phyloP scores from a whole-genome alignment of 2,329 filamentous ascomycete species.

The Bipolaris cookei region DNA sequence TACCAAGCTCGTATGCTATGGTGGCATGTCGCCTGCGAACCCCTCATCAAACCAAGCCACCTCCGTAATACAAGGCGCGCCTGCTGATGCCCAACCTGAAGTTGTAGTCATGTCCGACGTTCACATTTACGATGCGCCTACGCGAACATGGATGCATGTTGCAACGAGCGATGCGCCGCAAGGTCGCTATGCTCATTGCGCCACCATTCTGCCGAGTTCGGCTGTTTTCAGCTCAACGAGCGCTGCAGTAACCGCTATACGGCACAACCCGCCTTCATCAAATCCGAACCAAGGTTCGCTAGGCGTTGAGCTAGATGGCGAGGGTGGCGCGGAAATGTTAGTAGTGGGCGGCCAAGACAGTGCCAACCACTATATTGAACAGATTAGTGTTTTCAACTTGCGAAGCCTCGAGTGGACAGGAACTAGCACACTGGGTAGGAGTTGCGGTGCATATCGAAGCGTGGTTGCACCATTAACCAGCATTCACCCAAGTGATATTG shows the following conservation, averaged over 20 bases:
- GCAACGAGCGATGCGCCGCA: conserved; percentile 82
- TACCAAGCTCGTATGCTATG: conserved; percentile 96
- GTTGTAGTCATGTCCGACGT: conserved; percentile 98
- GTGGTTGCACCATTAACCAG: conserved; percentile 85
- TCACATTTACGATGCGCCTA: conserved; percentile 88
- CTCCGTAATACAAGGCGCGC: conserved; percentile 44
- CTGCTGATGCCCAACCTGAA: conserved; percentile 74
- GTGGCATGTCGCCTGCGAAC: conserved; percentile 88
- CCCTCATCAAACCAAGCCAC: conserved; percentile 50
- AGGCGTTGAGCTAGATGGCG: conserved; percentile 86
- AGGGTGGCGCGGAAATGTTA: conserved; percentile 94
- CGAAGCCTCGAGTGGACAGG: conserved; percentile 95
- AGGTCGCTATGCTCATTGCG: conserved; percentile 95
- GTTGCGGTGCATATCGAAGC: conserved; percentile 94
- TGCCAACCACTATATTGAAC: conserved; percentile 98
- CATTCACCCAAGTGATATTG: conserved; percentile 69
- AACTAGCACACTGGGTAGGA: conserved; percentile 84
- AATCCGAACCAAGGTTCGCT: conserved; percentile 87
- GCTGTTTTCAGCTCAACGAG: conserved; percentile 84
- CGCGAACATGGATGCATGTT: conserved; percentile 84
- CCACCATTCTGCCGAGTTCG: conserved; percentile 86
- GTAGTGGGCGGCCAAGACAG: conserved; percentile 96
- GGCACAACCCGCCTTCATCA: conserved; percentile 83
- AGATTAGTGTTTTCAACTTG: conserved; percentile 97
- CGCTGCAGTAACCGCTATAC: conserved; percentile 83